Evolutionary conservation across 1,284 basidiomycete species (phyloP).

Genomic region (Moesziomyces parantarcticus): DNA sequence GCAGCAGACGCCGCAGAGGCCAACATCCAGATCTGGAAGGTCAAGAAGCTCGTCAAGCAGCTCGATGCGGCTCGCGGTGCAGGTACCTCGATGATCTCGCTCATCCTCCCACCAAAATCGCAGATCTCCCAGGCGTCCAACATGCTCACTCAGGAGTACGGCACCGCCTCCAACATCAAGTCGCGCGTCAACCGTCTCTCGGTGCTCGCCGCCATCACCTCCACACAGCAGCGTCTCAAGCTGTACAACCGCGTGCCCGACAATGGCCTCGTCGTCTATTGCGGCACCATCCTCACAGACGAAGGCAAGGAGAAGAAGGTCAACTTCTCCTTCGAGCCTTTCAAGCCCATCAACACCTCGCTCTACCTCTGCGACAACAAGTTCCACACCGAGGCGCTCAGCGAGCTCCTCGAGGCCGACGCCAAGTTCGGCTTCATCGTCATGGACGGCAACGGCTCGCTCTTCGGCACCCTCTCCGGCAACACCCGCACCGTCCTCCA

Average conservation of each 20-base stretch:
- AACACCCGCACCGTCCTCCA: conserved; percentile 97
- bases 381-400: conserved; percentile 97
- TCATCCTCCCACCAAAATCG: conserved; percentile 94
- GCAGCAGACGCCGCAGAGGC: conserved; percentile 47
- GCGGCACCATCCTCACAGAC: conserved; percentile 94
- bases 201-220: conserved; percentile 96
- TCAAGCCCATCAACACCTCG: conserved; percentile 90
- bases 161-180: conserved; percentile 89
- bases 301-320: conserved; percentile 95
- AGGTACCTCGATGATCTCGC: conserved; percentile 98
- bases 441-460: conserved; percentile 97
- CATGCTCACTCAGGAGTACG: conserved; percentile 99
- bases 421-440: conserved; percentile 99
- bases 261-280: conserved; percentile 92
- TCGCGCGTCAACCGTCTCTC: conserved; percentile 98
- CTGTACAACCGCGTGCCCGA: conserved; percentile 89
- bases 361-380: conserved; percentile 99
- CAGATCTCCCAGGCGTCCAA: conserved; percentile 93
- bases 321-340: conserved; percentile 89
- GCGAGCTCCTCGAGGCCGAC: conserved; percentile 96
- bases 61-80: conserved; percentile 71
- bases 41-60: conserved; percentile 80
- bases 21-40: conserved; percentile 77
- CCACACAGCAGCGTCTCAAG: conserved; percentile 98
- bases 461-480: conserved; percentile 94